A percentile compares a stretch with the other conserved stretches of the same genome.
These are phyloP conservation scores for Xylariaceae sp. DNA, from an alignment of 2,329 filamentous ascomycete species.

Conservation along the genomic window DNA sequence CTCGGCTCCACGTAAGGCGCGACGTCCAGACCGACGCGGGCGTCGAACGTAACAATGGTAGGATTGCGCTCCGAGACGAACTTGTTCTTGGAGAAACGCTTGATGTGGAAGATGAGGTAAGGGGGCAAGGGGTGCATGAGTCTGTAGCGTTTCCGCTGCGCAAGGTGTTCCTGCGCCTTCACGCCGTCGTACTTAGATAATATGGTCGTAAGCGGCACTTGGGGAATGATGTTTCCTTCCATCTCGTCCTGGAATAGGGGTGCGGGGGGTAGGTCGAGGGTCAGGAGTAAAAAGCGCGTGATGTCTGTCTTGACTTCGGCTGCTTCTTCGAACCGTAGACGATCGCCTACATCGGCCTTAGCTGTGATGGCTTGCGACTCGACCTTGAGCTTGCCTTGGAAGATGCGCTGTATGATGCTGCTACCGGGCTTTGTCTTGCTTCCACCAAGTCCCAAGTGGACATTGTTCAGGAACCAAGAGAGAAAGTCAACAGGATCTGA, in stretches of 20 bases:
- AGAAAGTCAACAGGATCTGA: constrained; percentile 96
- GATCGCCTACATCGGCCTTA: constrained; percentile 79
- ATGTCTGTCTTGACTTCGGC: constrained; percentile 71
- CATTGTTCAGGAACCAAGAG: constrained; percentile 94
- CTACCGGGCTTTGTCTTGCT: constrained; percentile 78
- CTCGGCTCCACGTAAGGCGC: constrained; percentile 88
- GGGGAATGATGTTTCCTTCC: constrained; percentile 93
- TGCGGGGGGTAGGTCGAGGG: constrained; percentile 83
- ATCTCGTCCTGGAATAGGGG: constrained; percentile 95
- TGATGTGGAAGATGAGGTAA: constrained; percentile 89
- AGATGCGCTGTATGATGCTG: constrained; percentile 85
- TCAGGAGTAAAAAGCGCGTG: constrained; percentile 83
- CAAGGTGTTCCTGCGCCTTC: constrained; percentile 79
- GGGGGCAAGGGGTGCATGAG: constrained; percentile 86
- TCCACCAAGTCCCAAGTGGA: constrained; percentile 86
- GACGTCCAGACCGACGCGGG: constrained; percentile 73
- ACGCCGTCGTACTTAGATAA: constrained; percentile 90
- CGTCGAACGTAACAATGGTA: constrained; percentile 95
- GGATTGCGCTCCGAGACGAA: constrained; percentile 95
- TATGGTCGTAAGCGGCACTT: constrained; percentile 76
- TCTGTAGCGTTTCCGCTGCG: constrained; percentile 82
- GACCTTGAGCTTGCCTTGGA: constrained; percentile 87
- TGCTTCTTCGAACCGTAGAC: constrained; percentile 88
- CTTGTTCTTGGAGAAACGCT: constrained; percentile 94
- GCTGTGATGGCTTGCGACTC: constrained; percentile 93